Evolutionary conservation across 192 early-diverging fungal genomes (phyloP), one percentile per base, ranked within the genome.

Genomic region (Rhizoclosmatium sp.): DNA sequence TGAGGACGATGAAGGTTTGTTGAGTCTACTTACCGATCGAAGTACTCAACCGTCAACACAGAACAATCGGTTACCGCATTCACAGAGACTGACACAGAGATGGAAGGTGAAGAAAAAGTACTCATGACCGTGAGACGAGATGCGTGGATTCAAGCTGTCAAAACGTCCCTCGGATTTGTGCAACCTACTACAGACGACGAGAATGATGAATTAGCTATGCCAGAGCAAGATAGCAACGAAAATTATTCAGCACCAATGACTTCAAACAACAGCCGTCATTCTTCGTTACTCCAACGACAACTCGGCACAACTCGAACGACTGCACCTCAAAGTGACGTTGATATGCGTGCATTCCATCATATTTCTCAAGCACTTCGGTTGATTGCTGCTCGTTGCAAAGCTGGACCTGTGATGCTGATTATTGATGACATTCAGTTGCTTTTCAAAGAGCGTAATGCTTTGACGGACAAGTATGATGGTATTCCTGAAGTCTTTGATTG

Each of bases 351-450:
- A 23, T 71, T 84, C 41, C 14, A 56, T 4, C 68, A 78, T 39
- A 75, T 84, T 60, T 61, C 65, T 12, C 69, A 84, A 69, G 80
- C 83, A 3, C 71, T 84, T 31, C 83, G 83, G 16, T 68, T 79
- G 21, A 75, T 84, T 65, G 67, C 72, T 14, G 4, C 41, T 4
- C 67, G 69, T n/a, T 75, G 65, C 19, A 69, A 66, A 39, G 16
- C 62, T 16, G 70, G 59, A 14, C 80, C 80, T 3, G 40, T 64
- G 2, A 47, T 84, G 12, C 69, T 85, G 21, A 70, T 85, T 10
- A 77, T 85, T 23, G 84, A 85, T 64, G 82, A 85, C 47, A 47
- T 85, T 2, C 84, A 85, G 58, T 51, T 85, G 39, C 42, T 85
- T 23, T 85, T 85, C 49, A 3, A 64, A 48, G 74, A 83, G 19